Evolutionary conservation across 2,329 filamentous ascomycete genomes (phyloP).

Genomic region (Trichoderma pleuroti): DNA sequence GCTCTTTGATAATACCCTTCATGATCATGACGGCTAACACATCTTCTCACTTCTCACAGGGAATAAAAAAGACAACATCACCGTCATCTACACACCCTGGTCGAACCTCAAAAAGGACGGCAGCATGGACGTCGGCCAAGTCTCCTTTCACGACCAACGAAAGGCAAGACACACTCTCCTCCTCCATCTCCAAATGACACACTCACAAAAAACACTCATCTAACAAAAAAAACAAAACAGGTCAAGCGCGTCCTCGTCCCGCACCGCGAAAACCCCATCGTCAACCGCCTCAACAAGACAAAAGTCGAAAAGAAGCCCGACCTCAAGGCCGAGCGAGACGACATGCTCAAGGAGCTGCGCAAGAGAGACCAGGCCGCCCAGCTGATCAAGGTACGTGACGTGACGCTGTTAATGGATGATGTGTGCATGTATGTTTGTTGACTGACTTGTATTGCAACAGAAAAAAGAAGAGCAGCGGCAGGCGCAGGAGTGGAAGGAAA

Average conservation of each 20-base stretch:
- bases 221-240: slow-evolving; percentile 39
- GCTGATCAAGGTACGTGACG: slow-evolving; percentile 55
- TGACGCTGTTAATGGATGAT: background rate
- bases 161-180: slow-evolving; percentile 41
- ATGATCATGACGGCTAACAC: too few relatives aligned
- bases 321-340: slow-evolving; percentile 76
- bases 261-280: slow-evolving; percentile 79
- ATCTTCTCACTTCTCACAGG: slow-evolving; percentile 50
- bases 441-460: slow-evolving; percentile 37
- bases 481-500: slow-evolving; percentile 76
- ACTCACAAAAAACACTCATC: background rate
- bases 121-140: slow-evolving; percentile 91
- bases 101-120: slow-evolving; percentile 93
- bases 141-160: slow-evolving; percentile 86
- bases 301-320: slow-evolving; percentile 85
- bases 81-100: slow-evolving; percentile 96
- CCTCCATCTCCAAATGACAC: too few relatives aligned
- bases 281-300: slow-evolving; percentile 99
- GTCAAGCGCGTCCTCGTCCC: slow-evolving; percentile 80
- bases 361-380: slow-evolving; percentile 64
- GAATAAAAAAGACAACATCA: slow-evolving; percentile 98
- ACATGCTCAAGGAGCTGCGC: slow-evolving; percentile 66
- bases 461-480: slow-evolving; percentile 72
- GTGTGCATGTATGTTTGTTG: too few relatives aligned
- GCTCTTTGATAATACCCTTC: too few relatives aligned